Percentiles rank a stretch among this genome's conserved stretches.
Evolutionary conservation across 2,329 filamentous ascomycete species (phyloP).

Genomic region (Cladophialophora psammophila): DNA sequence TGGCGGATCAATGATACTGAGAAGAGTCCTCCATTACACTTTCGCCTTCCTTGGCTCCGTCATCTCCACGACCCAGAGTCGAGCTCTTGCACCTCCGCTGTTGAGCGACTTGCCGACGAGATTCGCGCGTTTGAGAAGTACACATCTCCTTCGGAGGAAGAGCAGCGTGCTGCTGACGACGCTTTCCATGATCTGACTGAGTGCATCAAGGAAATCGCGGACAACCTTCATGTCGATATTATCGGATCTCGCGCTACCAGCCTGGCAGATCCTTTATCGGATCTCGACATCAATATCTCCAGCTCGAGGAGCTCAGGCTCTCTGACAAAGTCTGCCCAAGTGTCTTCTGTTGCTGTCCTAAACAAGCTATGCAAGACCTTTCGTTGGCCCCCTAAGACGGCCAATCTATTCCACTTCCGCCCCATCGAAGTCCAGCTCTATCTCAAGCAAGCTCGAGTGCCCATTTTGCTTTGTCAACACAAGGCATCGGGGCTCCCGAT

Average conservation of each 20-base stretch:
- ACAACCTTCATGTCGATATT: constrained; percentile 48
- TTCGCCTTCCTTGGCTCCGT: constrained; percentile 32
- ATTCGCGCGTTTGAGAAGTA: constrained; percentile 56
- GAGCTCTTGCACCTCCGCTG: constrained; percentile 11
- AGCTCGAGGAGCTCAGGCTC: constrained; percentile 18
- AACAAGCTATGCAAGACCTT: constrained; percentile 22
- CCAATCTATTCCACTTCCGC: constrained; percentile 10
- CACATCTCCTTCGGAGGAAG: constrained; percentile 52
- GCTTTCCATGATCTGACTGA: constrained; percentile 44
- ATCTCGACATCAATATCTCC: constrained; percentile 58
- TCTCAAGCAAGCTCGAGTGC: constrained; percentile 41
- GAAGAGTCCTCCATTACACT: constrained; percentile 7
- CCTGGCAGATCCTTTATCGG: constrained; percentile 60
- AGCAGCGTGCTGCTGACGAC: constrained; percentile 46
- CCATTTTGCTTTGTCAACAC: constrained; percentile 52
- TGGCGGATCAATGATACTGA: constrained; percentile 30
- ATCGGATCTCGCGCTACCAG: constrained; percentile 64
- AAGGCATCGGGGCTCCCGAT: constrained; percentile 57
- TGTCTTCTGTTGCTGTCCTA: constrained; percentile 22
- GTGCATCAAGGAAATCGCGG: constrained; percentile 42
- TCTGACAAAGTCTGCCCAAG: constrained; percentile 13
- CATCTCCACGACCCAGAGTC: constrained; percentile 1
- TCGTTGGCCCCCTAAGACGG: constrained; percentile 18
- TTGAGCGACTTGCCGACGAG: constrained; percentile 52
- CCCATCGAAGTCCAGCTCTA: constrained; percentile 28